phyloP scores from a whole-genome alignment of 352 stramenopile genomes.

The Pythium plurisporium region DNA sequence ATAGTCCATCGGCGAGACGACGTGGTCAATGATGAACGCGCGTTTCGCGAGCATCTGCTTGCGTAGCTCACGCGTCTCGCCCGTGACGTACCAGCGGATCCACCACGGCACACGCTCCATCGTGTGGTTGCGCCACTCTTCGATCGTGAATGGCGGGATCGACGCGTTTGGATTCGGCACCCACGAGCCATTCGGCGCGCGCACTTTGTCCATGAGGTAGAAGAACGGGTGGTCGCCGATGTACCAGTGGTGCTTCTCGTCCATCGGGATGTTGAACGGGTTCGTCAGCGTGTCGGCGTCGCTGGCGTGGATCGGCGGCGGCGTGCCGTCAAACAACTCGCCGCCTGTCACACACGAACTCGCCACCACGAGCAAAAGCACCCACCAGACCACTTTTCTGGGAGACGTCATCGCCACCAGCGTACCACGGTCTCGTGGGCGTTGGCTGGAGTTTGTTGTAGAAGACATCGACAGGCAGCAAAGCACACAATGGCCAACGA shows the following conservation, averaged over 20 bases:
- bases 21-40: slow-evolving; percentile 39
- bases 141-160: slow-evolving; percentile 1
- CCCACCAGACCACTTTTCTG: background rate
- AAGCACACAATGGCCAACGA: too few species aligned
- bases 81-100: slow-evolving; percentile 26
- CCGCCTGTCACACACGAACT: background rate
- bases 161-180: slow-evolving; percentile 22
- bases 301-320: background rate
- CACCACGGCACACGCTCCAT: slow-evolving; percentile 19
- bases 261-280: background rate
- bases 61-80: slow-evolving; percentile 20
- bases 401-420: too few species aligned
- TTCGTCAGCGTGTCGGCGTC: background rate
- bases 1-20: slow-evolving; percentile 44
- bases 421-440: too few species aligned
- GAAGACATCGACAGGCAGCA: too few species aligned
- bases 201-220: slow-evolving; percentile 33
- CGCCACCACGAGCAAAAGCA: background rate
- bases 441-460: too few species aligned
- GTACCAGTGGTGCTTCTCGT: slow-evolving; percentile 32
- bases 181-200: slow-evolving; percentile 37
- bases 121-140: slow-evolving; percentile 15
- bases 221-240: slow-evolving; percentile 41
- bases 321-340: background rate
- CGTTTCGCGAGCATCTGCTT: slow-evolving; percentile 30